Evolutionary conservation across 1,139 yeast species (phyloP).

Genomic region (Kodamaea derodonti): DNA sequence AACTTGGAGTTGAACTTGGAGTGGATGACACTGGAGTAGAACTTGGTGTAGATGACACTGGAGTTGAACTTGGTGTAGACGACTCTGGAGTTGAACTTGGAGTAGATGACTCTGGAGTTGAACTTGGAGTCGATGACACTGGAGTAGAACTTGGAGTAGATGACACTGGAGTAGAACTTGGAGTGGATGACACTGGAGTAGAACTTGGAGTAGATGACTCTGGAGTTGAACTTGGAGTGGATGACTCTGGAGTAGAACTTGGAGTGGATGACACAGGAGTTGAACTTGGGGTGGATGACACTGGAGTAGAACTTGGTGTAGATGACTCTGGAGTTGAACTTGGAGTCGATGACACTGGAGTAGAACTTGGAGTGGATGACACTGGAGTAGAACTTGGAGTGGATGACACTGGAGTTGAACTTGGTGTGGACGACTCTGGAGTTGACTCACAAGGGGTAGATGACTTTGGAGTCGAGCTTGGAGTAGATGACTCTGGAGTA

Average conservation of each 20-base stretch:
- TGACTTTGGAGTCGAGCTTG: constrained; percentile 1
- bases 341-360: not conserved
- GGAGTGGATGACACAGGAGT: not conserved
- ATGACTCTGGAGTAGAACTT: not conserved
- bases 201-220: not conserved
- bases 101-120: not conserved
- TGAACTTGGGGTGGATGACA: constrained; percentile 1
- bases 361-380: not conserved
- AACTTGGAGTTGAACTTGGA: no score
- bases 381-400: not conserved
- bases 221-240: constrained; percentile 1
- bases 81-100: constrained; percentile 9
- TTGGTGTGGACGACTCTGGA: no score
- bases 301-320: not conserved
- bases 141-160: not conserved
- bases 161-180: not conserved
- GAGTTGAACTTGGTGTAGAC: not conserved
- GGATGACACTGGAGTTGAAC: not conserved
- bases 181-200: constrained; percentile 1
- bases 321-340: not conserved
- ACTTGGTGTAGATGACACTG: no score
- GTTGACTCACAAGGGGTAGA: not conserved
- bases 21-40: no score
- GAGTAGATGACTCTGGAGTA: constrained; percentile 1
- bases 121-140: not conserved